These are phyloP conservation scores for Arthrobotrys entomopaga DNA, from an alignment of 2,329 filamentous ascomycete species.

Conservation along the genomic window DNA sequence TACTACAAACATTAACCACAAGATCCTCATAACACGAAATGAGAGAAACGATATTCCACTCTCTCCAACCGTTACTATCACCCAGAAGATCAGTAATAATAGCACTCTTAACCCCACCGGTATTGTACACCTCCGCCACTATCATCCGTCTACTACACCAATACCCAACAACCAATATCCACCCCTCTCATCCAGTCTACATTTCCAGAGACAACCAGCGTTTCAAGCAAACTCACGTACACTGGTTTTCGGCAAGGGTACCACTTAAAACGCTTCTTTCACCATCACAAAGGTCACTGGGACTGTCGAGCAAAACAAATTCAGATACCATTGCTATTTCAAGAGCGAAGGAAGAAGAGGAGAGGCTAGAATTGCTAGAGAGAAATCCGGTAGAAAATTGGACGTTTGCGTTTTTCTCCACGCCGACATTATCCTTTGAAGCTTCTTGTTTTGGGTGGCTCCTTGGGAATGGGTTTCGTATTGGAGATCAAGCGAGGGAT, in stretches of 20 bases:
- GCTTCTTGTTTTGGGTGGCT: constrained; percentile 12
- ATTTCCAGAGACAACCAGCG: constrained; percentile 25
- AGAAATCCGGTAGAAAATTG: constrained; percentile 34
- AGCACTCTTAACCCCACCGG: constrained; percentile 22
- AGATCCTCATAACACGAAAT: not conserved
- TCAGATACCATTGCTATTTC: no score
- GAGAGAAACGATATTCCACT: not conserved
- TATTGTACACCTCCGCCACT: constrained; percentile 33
- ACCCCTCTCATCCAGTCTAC: constrained; percentile 36
- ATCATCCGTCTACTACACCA: constrained; percentile 31
- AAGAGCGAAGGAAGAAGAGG: not conserved
- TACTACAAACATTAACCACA: not conserved
- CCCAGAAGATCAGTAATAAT: constrained; percentile 24
- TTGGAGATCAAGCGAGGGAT: constrained; percentile 25
- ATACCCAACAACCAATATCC: constrained; percentile 43
- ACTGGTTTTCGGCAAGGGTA: constrained; percentile 43
- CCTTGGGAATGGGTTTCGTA: constrained; percentile 29
- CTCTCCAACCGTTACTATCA: not conserved
- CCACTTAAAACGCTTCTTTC: constrained; percentile 4
- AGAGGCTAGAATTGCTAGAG: not conserved
- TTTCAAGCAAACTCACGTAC: constrained; percentile 29
- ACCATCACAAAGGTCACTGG: not conserved
- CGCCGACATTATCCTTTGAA: constrained; percentile 40
- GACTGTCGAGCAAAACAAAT: not conserved
- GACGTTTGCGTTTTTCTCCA: constrained; percentile 45